Evolutionary conservation across 1,284 basidiomycete species (phyloP), one percentile per base, ranked within the genome.

Genomic region (Exobasidium rhododendri): DNA sequence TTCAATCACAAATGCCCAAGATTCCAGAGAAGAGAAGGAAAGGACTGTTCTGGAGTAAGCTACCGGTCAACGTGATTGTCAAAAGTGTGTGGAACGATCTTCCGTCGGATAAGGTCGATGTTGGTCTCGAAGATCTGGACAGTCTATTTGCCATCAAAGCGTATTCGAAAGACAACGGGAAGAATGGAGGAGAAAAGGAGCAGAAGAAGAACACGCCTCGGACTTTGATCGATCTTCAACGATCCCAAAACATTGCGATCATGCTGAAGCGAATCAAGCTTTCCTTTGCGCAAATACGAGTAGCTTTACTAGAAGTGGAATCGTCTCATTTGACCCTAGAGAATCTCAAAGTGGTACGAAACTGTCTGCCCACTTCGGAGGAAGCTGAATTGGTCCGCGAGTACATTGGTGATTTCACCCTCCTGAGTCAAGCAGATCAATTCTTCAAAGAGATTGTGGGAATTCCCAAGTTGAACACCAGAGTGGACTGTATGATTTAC

Each of bases 21-120:
- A 24, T 49, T n/a, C 62, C 57, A 17, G 35, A 54, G 22, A 88
- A 87, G 73, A 85, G 87, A 61, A 79, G 92, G 57, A 59, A 89
- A 79, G 89, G 91, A 0, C 91, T 94, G 81, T 92, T 92, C 79
- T 94, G 92, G 92, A 89, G 87, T 68, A 94, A 94, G 73, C 67
- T 92, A 6, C 81, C 84, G 5, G 79, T 79, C 4, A 75, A 83
- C 20, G 74, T 79, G 7, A 75, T 84, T 2, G 69, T 75, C 17
- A 79, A 84, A 2, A 90, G 89, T 0, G 84, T 94, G 4, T 94
- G 91, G 91, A 84, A 82, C 62, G 87, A 90, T 31, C 70, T 86
- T 3, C 76, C 73, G 13, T 49, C 80, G 0, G 45, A 78, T 0
- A 80, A 79, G 11, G 30, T 51, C 26, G 83, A 87, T 58, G 77